Conservation (phyloP, 768 basidiomycete species). For the Baorangia bicolor region DNA sequence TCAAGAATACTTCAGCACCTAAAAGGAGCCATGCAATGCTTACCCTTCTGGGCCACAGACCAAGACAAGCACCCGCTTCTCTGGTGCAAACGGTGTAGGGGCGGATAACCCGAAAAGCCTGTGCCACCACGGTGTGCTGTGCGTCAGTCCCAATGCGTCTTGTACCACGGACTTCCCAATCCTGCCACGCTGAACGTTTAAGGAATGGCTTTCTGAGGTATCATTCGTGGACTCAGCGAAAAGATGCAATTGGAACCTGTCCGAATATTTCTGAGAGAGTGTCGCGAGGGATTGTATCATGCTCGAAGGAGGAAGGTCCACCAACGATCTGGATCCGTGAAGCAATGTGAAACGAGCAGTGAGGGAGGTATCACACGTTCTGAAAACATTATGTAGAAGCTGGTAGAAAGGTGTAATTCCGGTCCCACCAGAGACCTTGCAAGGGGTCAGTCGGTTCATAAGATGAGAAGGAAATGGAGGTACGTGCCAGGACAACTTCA, state of each 20-base stretch:
- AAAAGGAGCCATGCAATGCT: slow-evolving; percentile 24
- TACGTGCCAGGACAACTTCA: slow-evolving; percentile 69
- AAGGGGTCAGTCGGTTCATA: not conserved
- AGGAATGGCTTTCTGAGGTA: slow-evolving; percentile 13
- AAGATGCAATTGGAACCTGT: slow-evolving; percentile 53
- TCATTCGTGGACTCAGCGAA: slow-evolving; percentile 55
- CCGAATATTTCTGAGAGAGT: slow-evolving; percentile 51
- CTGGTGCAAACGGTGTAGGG: slow-evolving; percentile 8
- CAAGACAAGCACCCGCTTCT: slow-evolving; percentile 58
- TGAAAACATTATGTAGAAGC: slow-evolving; percentile 58
- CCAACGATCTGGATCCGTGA: slow-evolving; percentile 61
- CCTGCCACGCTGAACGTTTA: slow-evolving; percentile 46
- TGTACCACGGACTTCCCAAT: slow-evolving; percentile 54
- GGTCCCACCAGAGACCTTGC: slow-evolving; percentile 85
- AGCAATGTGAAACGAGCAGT: slow-evolving; percentile 67
- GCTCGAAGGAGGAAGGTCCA: slow-evolving; percentile 66
- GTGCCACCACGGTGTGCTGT: slow-evolving; percentile 32
- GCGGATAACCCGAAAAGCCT: slow-evolving; percentile 17
- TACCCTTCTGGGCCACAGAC: slow-evolving; percentile 87
- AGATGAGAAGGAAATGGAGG: not conserved
- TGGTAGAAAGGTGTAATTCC: slow-evolving; percentile 87
- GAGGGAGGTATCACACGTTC: slow-evolving; percentile 20
- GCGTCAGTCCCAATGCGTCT: slow-evolving; percentile 36
- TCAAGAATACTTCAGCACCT: not conserved
- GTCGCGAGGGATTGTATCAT: slow-evolving; percentile 54